Percentiles rank a stretch among this genome's conserved stretches.
Conservation (phyloP, 176 grass and related monocot species). For the Hyparrhenia diplandra region DNA sequence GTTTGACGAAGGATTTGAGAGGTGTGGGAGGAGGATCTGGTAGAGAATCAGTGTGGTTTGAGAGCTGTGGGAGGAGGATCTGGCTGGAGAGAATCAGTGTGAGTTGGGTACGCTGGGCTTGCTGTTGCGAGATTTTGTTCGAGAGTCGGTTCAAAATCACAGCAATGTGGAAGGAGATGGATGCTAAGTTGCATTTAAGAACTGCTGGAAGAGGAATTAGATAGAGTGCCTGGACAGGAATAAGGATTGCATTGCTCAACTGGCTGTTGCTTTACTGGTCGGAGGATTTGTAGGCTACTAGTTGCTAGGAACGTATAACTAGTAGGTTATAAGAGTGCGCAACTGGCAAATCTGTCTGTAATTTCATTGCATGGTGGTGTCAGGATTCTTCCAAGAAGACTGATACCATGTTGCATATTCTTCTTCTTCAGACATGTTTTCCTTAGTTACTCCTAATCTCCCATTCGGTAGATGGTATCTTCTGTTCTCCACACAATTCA, state of each 20-base stretch:
- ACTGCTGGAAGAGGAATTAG: neutral
- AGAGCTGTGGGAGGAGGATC: neutral
- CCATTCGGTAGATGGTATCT: neutral
- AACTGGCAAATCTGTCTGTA: neutral
- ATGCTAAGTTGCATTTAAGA: neutral
- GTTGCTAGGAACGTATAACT: neutral
- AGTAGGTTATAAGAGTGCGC: neutral
- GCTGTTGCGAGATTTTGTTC: neutral
- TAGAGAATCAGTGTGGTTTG: neutral
- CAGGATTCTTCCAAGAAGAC: neutral
- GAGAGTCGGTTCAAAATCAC: neutral
- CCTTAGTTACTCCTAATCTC: neutral
- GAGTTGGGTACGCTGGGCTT: neutral
- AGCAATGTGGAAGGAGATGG: neutral
- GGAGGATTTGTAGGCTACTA: neutral
- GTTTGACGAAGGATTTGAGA: neutral
- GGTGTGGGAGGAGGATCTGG: conserved; percentile 9
- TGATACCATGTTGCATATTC: neutral
- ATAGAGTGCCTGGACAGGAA: neutral
- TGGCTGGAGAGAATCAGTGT: neutral
- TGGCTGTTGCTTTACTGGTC: neutral
- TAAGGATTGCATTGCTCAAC: neutral
- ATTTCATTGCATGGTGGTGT: neutral
- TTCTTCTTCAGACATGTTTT: neutral
- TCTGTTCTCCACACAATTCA: neutral